These are phyloP conservation scores for Rubroshorea leprosula DNA, from an alignment of 345 rosid species.

Conservation along the genomic window DNA sequence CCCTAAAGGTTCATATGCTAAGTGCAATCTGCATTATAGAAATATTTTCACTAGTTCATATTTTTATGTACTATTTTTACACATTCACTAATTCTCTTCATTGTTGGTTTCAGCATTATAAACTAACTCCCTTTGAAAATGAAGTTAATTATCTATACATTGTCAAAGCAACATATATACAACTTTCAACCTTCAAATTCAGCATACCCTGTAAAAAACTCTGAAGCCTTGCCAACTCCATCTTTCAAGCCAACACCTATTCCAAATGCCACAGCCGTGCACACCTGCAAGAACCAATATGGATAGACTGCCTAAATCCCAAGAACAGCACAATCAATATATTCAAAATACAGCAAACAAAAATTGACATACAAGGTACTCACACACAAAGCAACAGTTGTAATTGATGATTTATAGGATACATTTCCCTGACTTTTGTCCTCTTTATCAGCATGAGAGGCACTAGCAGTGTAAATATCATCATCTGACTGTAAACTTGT, in stretches of 20 bases:
- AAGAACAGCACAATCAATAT: conserved; percentile 3
- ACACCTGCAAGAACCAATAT: conserved; percentile 40
- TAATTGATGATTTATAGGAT: conserved; percentile 43
- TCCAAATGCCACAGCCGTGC: conserved; percentile 78
- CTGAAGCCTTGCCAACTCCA: conserved; percentile 78
- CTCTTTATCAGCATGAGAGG: conserved; percentile 17
- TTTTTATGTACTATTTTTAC: too few species aligned
- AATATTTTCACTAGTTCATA: too few species aligned
- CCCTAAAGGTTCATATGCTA: too few species aligned
- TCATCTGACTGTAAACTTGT: conserved; percentile 26
- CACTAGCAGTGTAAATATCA: conserved; percentile 18
- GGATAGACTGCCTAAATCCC: conserved; percentile 14
- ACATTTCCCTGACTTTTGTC: conserved; percentile 33
- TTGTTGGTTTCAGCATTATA: too few species aligned
- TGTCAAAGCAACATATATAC: not conserved
- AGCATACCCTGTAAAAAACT: conserved; percentile 85
- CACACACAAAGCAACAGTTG: conserved; percentile 80
- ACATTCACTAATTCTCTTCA: too few species aligned
- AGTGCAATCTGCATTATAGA: too few species aligned
- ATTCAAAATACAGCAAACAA: conserved; percentile 9
- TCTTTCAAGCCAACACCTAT: conserved; percentile 69
- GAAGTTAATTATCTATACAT: not conserved
- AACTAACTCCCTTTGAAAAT: too few species aligned
- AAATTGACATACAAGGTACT: conserved; percentile 24
- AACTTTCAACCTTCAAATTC: not conserved